These are phyloP conservation scores for Aphanomyces invadans DNA, from an alignment of 352 stramenopile genomes.

Conservation along the genomic window DNA sequence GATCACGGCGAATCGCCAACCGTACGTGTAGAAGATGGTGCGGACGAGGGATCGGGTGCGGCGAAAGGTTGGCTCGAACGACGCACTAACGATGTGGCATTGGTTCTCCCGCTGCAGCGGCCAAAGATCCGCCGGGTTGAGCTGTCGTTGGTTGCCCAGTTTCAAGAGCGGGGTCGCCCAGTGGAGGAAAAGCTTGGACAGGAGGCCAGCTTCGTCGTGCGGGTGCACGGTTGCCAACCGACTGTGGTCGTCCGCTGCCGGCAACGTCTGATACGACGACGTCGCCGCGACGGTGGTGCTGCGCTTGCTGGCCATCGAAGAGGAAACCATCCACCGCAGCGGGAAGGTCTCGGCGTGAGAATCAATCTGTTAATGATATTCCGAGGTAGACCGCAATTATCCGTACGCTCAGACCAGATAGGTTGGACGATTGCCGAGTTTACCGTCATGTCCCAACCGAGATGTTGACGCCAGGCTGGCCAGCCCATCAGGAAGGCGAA, in stretches of 20 bases:
- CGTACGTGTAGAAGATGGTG: slow-evolving; percentile 29
- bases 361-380: too few relatives aligned
- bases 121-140: slow-evolving; percentile 17
- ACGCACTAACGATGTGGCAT: neutral
- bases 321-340: too few relatives aligned
- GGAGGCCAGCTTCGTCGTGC: neutral
- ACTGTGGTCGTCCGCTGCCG: neutral
- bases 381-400: too few relatives aligned
- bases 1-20: slow-evolving; percentile 24
- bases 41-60: slow-evolving; percentile 24
- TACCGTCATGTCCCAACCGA: too few relatives aligned
- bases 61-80: slow-evolving; percentile 16
- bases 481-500: too few relatives aligned
- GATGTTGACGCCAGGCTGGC: too few relatives aligned
- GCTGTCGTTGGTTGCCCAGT: slow-evolving; percentile 18
- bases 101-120: slow-evolving; percentile 15
- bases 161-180: slow-evolving; percentile 14
- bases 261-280: neutral
- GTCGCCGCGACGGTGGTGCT: neutral
- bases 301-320: neutral
- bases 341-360: too few relatives aligned
- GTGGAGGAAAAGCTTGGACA: neutral
- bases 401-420: too few relatives aligned
- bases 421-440: too few relatives aligned
- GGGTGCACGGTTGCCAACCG: neutral